These are phyloP conservation scores for Blastobotrys mokoenaii DNA, from an alignment of 805 yeast species.

Conservation along the genomic window DNA sequence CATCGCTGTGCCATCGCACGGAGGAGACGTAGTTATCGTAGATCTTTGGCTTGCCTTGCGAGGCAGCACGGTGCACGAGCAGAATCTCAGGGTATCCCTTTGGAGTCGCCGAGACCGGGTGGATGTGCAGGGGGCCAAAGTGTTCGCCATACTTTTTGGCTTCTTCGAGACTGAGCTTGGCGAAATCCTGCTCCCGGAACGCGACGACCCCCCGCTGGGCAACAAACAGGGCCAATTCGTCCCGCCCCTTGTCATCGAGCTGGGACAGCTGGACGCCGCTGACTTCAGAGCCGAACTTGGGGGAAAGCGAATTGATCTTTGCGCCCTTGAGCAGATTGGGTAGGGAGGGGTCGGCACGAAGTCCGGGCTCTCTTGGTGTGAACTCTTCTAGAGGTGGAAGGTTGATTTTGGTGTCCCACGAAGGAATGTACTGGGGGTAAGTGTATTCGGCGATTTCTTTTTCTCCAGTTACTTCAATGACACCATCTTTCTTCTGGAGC, in stretches of 20 bases:
- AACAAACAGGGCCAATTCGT: slow-evolving; percentile 60
- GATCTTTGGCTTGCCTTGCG: slow-evolving; percentile 23
- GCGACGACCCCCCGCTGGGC: slow-evolving; percentile 69
- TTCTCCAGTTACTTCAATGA: background rate
- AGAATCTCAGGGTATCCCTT: slow-evolving; percentile 51
- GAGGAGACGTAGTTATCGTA: slow-evolving; percentile 22
- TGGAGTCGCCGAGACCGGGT: slow-evolving; percentile 72
- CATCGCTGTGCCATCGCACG: slow-evolving; percentile 63
- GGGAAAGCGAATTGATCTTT: slow-evolving; percentile 39
- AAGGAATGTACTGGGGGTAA: slow-evolving; percentile 41
- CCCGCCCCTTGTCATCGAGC: slow-evolving; percentile 45
- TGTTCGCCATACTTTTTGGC: slow-evolving; percentile 45
- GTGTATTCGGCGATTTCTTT: background rate
- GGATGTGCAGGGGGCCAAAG: slow-evolving; percentile 65
- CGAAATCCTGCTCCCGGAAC: slow-evolving; percentile 62
- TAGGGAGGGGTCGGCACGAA: slow-evolving; percentile 49
- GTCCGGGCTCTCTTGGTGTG: slow-evolving; percentile 54
- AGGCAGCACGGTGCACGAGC: slow-evolving; percentile 45
- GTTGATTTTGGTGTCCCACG: slow-evolving; percentile 55
- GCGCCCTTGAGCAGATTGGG: slow-evolving; percentile 35
- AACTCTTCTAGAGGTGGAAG: slow-evolving; percentile 45
- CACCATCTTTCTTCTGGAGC: background rate
- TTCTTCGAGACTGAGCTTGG: slow-evolving; percentile 35
- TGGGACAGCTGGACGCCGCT: slow-evolving; percentile 53
- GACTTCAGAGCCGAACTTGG: slow-evolving; percentile 64